Percentiles rank a stretch among this genome's conserved stretches.
These are phyloP conservation scores for Triticum dicoccoides DNA, from an alignment of 176 grass and related monocot genomes.

Conservation along the genomic window DNA sequence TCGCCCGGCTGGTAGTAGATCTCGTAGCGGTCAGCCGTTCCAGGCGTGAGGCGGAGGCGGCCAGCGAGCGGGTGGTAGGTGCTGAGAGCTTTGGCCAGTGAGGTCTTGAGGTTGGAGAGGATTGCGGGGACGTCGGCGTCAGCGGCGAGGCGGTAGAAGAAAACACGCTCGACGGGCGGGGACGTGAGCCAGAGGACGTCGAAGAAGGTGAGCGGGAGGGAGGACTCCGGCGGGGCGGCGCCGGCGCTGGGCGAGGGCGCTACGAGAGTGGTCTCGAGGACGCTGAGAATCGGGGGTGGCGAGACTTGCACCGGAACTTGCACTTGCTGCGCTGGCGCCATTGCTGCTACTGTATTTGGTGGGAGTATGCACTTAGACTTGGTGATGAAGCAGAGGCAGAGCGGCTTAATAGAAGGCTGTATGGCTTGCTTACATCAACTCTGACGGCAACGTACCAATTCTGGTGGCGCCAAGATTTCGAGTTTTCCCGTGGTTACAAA, in stretches of 20 bases:
- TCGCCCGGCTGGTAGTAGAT: conserved; percentile 2
- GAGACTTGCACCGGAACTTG: not conserved
- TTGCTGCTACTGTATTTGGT: no score
- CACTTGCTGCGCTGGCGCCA: not conserved
- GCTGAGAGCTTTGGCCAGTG: not conserved
- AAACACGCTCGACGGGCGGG: not conserved
- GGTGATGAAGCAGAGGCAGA: not conserved
- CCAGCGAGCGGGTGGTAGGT: conserved; percentile 5
- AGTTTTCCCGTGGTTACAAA: not conserved
- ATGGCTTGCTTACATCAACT: not conserved
- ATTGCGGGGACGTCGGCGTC: not conserved
- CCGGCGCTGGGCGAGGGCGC: not conserved
- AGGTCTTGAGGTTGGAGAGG: not conserved
- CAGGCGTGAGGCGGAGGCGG: not conserved
- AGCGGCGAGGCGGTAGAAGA: not conserved
- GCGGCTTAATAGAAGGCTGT: not conserved
- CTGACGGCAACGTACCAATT: not conserved
- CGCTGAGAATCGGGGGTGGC: not conserved
- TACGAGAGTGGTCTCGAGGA: not conserved
- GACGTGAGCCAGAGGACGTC: not conserved
- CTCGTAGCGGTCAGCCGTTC: not conserved
- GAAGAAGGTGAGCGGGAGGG: conserved; percentile 12
- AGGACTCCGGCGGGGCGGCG: not conserved
- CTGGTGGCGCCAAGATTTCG: not conserved
- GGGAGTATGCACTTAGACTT: not conserved